Conservation (phyloP, 2,329 filamentous ascomycete species). For the Epichloe aotearoae region DNA sequence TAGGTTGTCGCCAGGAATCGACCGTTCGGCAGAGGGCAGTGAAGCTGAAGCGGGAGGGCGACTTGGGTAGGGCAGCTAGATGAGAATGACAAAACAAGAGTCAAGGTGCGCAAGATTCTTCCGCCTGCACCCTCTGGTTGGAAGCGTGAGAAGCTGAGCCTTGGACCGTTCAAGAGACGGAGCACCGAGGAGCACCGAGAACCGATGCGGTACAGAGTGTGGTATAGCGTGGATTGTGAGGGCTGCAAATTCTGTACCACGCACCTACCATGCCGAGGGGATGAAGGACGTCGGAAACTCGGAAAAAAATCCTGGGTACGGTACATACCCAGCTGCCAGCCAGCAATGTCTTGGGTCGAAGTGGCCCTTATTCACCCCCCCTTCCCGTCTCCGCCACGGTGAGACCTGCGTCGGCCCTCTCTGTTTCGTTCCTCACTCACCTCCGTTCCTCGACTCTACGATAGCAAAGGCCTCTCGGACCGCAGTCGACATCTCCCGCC, state of each 20-base stretch:
- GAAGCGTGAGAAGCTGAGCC: too few relatives aligned
- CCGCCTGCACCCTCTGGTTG: too few relatives aligned
- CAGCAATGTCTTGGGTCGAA: not conserved
- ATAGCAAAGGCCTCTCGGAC: constrained; percentile 5
- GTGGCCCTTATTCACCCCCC: not conserved
- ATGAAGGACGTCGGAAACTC: too few relatives aligned
- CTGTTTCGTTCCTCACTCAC: constrained; percentile 5
- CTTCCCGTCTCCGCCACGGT: constrained; percentile 7
- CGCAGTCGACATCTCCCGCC: constrained; percentile 4
- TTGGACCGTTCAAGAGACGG: too few relatives aligned
- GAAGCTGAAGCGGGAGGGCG: not conserved
- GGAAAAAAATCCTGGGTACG: too few relatives aligned
- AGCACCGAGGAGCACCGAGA: too few relatives aligned
- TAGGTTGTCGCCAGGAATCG: not conserved
- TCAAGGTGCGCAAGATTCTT: not conserved
- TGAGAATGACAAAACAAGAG: not conserved
- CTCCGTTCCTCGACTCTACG: not conserved
- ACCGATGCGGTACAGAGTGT: not conserved
- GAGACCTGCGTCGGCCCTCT: constrained; percentile 9
- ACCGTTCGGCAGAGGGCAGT: not conserved
- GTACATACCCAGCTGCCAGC: too few relatives aligned
- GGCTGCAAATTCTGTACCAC: too few relatives aligned
- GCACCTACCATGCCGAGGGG: too few relatives aligned
- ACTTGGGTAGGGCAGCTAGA: not conserved
- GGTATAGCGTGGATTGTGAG: not conserved